Base-by-base conservation (phyloP, 2,329 filamentous ascomycete genomes). In the Ploettnerulaceae sp. region DNA sequence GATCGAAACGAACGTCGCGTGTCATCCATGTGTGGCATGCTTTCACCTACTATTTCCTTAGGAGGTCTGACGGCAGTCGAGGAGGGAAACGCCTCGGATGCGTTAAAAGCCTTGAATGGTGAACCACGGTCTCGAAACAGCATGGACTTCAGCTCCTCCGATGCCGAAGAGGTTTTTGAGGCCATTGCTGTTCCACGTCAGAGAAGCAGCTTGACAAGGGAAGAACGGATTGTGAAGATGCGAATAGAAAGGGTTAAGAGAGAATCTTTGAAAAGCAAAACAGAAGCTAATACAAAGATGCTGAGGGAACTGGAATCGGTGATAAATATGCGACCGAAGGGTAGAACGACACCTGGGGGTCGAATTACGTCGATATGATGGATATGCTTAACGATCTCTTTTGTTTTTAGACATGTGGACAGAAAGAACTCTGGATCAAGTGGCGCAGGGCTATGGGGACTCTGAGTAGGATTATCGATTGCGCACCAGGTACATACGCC, bases 271-370 rank as follows among this genome's bases (percentile, higher is more conserved):
- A 79, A 82, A 45, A 86, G 90, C 57, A 84, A 85, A 61, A 72
- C 81, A 34, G 89, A 96, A 52, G 85, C 88, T 8, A 94, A 82
- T 53, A 86, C 82, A 33, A 88, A 85, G 57, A 95, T 98, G 88
- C 76, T 98, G 53, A 82, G 85, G 53, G 93, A 98, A 68, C 74
- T 98, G 48, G 89, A 96, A 70, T 91, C 87, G 55, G 80, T 98
- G 50, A 94, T 97, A 64, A 79, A 77, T 56, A 67, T 78, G 56
- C 66, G 74, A 48, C 72, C 74, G 14, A 65, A 55, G 32, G 51
- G 57, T 18, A 62, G 55, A 47, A 55, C 56, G 25, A 54, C 55
- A 36, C 44, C 48, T 7, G 53, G 58, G 43, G 53, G 58, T 43
- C 54, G 62, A 49, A 57, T 64, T 25, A 64, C 63, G 54, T 63